Evolutionary conservation across 495 filamentous ascomycete species (phyloP).

Genomic region (Articulospora tetracladia): DNA sequence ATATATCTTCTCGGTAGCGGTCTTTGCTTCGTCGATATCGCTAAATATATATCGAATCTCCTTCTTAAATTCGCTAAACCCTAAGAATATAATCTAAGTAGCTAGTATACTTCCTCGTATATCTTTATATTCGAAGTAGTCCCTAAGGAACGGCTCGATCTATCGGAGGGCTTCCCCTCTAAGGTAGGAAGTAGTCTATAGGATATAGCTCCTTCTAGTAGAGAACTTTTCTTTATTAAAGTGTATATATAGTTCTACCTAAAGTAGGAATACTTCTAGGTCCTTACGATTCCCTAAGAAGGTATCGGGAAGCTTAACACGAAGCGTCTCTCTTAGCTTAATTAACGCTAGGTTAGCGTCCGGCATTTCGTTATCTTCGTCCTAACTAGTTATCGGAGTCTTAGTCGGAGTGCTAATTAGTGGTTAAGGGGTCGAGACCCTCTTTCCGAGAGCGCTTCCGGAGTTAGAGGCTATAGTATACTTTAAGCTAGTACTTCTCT

Average conservation of each 20-base stretch:
- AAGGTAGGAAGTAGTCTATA: not conserved
- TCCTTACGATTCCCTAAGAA: not conserved
- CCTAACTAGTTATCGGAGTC: not conserved
- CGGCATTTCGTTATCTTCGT: not conserved
- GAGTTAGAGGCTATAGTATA: not conserved
- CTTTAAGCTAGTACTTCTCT: not conserved
- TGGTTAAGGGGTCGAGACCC: not conserved
- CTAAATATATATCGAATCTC: no score
- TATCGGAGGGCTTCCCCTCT: not conserved
- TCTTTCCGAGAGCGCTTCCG: not conserved
- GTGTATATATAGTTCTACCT: not conserved
- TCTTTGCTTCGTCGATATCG: not conserved
- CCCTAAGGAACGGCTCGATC: not conserved
- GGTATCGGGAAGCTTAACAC: not conserved
- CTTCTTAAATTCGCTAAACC: no score
- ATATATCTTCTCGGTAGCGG: not conserved
- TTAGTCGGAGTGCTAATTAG: not conserved
- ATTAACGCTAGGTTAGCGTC: not conserved
- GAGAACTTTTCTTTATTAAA: not conserved
- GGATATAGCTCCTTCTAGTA: not conserved
- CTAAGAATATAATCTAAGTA: not conserved
- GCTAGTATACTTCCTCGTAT: not conserved
- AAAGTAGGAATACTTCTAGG: not conserved
- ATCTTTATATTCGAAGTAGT: not conserved
- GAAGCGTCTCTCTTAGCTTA: not conserved